These are phyloP conservation scores for Vanrija humicola DNA, from an alignment of 1,284 basidiomycete genomes.

Conservation along the genomic window DNA sequence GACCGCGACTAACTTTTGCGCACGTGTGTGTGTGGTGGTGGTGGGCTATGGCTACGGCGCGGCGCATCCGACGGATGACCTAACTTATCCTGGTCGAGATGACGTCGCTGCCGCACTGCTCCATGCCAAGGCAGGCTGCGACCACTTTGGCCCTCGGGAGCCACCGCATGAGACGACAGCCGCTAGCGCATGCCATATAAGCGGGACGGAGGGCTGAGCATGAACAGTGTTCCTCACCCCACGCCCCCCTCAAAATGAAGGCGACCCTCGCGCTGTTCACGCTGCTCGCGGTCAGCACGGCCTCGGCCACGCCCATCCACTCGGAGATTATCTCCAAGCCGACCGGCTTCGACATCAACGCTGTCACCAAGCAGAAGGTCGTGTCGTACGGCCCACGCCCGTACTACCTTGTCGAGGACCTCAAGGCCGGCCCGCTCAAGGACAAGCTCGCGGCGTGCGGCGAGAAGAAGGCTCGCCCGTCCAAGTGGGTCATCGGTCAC, in stretches of 20 bases:
- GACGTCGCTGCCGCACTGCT: too few relatives aligned
- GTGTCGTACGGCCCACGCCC: constrained; percentile 18
- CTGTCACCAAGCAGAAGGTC: constrained; percentile 8
- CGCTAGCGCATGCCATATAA: too few relatives aligned
- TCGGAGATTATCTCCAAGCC: neutral
- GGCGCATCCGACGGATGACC: too few relatives aligned
- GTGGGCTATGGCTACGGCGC: too few relatives aligned
- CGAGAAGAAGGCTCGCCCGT: neutral
- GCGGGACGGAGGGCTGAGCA: neutral
- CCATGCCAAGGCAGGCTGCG: too few relatives aligned
- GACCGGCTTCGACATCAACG: neutral
- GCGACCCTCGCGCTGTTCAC: neutral
- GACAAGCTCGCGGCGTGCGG: constrained; percentile 13
- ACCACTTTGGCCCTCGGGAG: too few relatives aligned
- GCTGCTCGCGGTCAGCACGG: neutral
- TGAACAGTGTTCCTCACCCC: neutral
- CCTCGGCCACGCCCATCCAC: neutral
- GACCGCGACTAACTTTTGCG: too few relatives aligned
- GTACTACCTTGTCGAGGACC: constrained; percentile 22
- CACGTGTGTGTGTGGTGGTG: too few relatives aligned
- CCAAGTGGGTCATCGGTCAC: constrained; percentile 13
- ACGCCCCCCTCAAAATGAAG: neutral
- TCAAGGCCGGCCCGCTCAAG: constrained; percentile 15
- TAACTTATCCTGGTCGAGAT: too few relatives aligned
- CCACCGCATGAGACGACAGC: too few relatives aligned